A percentile compares a stretch with the other conserved stretches of the same genome.
phyloP scores from a whole-genome alignment of 2,329 filamentous ascomycete genomes.

The Sarocladium oryzae region DNA sequence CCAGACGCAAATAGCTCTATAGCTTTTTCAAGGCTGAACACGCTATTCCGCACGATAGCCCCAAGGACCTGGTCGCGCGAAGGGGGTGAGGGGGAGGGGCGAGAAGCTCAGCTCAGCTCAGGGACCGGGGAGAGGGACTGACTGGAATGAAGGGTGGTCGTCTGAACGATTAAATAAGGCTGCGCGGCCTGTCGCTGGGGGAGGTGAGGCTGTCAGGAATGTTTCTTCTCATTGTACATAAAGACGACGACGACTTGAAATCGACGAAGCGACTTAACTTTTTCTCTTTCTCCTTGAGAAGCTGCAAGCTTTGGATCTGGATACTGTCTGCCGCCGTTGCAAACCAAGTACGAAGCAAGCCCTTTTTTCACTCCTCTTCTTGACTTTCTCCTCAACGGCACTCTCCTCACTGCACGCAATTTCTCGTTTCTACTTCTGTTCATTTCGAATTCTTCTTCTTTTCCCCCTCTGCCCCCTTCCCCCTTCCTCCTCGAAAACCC shows the following conservation, averaged over 20 bases:
- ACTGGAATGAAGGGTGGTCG: slow-evolving; percentile 9
- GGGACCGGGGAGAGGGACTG: not conserved
- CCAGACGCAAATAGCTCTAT: slow-evolving; percentile 3
- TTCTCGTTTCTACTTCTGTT: too few relatives aligned
- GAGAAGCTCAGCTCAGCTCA: too few relatives aligned
- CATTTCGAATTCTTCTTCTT: not conserved
- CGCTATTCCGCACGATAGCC: too few relatives aligned
- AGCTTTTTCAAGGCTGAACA: too few relatives aligned
- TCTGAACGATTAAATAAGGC: slow-evolving; percentile 7
- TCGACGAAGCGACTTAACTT: not conserved
- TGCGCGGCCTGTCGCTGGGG: not conserved
- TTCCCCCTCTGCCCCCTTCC: not conserved
- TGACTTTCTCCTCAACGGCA: too few relatives aligned
- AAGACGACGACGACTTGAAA: slow-evolving; percentile 2
- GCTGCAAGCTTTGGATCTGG: slow-evolving; percentile 5
- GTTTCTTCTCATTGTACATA: slow-evolving; percentile 2
- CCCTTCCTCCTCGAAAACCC: not conserved
- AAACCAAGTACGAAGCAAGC: too few relatives aligned
- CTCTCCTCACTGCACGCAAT: too few relatives aligned
- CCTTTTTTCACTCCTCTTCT: too few relatives aligned
- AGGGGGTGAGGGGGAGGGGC: too few relatives aligned
- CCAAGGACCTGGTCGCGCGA: too few relatives aligned
- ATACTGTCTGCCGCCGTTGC: too few relatives aligned
- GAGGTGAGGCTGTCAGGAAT: not conserved
- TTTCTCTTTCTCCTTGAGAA: not conserved